A percentile compares a stretch with the other conserved stretches of the same genome.
Conservation (phyloP, 1,284 basidiomycete genomes). For the Cutaneotrichosporon arboriforme region DNA sequence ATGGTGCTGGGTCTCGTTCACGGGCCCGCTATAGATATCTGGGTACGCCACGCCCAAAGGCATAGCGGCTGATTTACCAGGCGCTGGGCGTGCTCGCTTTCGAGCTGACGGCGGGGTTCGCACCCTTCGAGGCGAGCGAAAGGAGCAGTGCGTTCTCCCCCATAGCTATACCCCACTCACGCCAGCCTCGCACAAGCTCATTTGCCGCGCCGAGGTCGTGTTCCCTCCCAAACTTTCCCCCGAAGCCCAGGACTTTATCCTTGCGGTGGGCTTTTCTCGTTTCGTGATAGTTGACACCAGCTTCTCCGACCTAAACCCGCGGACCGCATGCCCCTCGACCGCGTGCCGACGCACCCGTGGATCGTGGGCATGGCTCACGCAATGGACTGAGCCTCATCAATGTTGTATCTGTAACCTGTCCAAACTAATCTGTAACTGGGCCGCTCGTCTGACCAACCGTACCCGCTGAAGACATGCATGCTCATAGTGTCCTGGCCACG, state of each 20-base stretch:
- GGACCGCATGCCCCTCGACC: slow-evolving; percentile 66
- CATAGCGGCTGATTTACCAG: slow-evolving; percentile 53
- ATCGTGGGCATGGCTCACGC: slow-evolving; percentile 46
- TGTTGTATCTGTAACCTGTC: too few relatives aligned
- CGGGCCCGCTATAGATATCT: slow-evolving; percentile 36
- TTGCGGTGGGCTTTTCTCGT: slow-evolving; percentile 48
- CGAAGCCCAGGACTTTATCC: slow-evolving; percentile 62
- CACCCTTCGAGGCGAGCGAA: slow-evolving; percentile 72
- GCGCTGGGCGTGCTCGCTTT: slow-evolving; percentile 91
- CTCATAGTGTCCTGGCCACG: too few relatives aligned
- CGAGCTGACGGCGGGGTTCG: slow-evolving; percentile 84
- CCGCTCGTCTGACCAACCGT: too few relatives aligned
- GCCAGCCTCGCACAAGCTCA: slow-evolving; percentile 35
- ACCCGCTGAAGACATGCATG: too few relatives aligned
- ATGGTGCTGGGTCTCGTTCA: slow-evolving; percentile 72
- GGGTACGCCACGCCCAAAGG: slow-evolving; percentile 19
- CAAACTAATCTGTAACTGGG: too few relatives aligned
- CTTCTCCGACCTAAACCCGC: slow-evolving; percentile 76
- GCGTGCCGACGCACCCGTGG: slow-evolving; percentile 83
- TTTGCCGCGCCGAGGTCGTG: slow-evolving; percentile 60
- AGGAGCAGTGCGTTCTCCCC: slow-evolving; percentile 21
- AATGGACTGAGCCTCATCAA: too few relatives aligned
- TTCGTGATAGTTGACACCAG: slow-evolving; percentile 47
- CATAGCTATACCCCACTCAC: neutral
- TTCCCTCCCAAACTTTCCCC: slow-evolving; percentile 61